Evolutionary conservation across 2,329 filamentous ascomycete species (phyloP), one percentile per base, ranked within the genome.

Genomic region (Colletotrichum truncatum): DNA sequence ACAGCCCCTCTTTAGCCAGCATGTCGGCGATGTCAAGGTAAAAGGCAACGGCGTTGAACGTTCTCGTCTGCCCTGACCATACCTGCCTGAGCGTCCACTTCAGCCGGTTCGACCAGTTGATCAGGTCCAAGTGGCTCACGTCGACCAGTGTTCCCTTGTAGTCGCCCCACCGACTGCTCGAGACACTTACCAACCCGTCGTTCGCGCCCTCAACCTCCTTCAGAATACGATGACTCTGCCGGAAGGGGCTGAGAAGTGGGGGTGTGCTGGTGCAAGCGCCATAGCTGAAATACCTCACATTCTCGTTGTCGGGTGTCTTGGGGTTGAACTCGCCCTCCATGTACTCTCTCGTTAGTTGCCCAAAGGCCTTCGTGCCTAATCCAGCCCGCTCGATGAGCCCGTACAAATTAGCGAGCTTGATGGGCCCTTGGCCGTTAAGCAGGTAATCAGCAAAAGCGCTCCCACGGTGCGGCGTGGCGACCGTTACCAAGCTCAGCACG

Each of bases 21-120:
- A 92, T 93, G 71, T 92, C 86, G 10, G 84, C 85, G 71, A 91
- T 87, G 64, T 85, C 87, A 2, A 91, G 81, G 70, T 91, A 91
- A 70, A 91, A 90, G 0, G 89, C 89, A 62, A 91, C 83, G 3
- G 89, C 89, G 71, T 91, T 91, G 70, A 91, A 91, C 14, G 84
- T 88, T 62, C 80, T 82, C 70, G 81, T 79, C 66, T 83, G 80
- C 1, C 88, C 88, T 74, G 84, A 79, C 78, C 80, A 80, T 60
- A 81, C 71, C 51, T 77, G 80, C 81, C 90, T 77, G 41, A 87
- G 71, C 39, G 82, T 82, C 82, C 84, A 90, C 52, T 81, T 79
- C 34, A 90, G 67, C 65, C 85, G 78, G 67, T 91, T 91, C 32
- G 85, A 87, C 89, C 89, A 91, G 74, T 91, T 91, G 68, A 91